phyloP scores from a whole-genome alignment of 2,329 filamentous ascomycete species.

The Didymella segeticola region DNA sequence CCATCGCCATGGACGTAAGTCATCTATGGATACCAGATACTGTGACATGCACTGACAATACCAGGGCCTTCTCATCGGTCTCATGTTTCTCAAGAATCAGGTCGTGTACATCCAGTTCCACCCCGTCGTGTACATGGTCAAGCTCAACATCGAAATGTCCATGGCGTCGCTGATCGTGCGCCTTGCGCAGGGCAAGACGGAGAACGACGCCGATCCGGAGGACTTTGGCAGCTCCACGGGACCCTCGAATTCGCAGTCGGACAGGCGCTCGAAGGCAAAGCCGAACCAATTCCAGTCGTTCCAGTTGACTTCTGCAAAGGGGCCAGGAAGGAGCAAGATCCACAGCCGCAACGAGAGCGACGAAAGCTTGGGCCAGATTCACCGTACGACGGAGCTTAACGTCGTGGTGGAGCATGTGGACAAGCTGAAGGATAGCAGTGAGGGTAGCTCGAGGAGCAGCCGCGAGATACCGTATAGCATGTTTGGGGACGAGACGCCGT shows the following conservation, averaged over 20 bases:
- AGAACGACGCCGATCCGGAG: slow-evolving; percentile 37
- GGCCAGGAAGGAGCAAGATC: slow-evolving; percentile 13
- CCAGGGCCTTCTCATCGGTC: slow-evolving; percentile 47
- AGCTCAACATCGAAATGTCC: slow-evolving; percentile 55
- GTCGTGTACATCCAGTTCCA: slow-evolving; percentile 53
- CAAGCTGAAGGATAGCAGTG: slow-evolving; percentile 9
- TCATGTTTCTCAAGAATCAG: slow-evolving; percentile 49
- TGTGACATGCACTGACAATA: neutral
- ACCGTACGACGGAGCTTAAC: slow-evolving; percentile 35
- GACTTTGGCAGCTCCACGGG: slow-evolving; percentile 27
- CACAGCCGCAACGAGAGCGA: slow-evolving; percentile 33
- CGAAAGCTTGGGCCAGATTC: slow-evolving; percentile 31
- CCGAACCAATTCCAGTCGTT: slow-evolving; percentile 25
- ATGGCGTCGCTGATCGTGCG: slow-evolving; percentile 53
- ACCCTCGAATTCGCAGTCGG: slow-evolving; percentile 26
- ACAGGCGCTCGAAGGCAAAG: slow-evolving; percentile 15
- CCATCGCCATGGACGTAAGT: slow-evolving; percentile 51
- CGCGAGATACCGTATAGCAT: slow-evolving; percentile 29
- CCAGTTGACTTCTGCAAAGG: slow-evolving; percentile 23
- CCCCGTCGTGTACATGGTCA: slow-evolving; percentile 53
- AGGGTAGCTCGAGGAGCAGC: slow-evolving; percentile 26
- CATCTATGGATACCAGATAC: slow-evolving; percentile 1
- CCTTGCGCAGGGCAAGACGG: slow-evolving; percentile 39
- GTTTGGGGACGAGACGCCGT: slow-evolving; percentile 38
- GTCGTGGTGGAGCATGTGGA: slow-evolving; percentile 27